Evolutionary conservation across 2,329 filamentous ascomycete species (phyloP), one percentile per base, ranked within the genome.

Genomic region (Hirsutella minnesotensis): DNA sequence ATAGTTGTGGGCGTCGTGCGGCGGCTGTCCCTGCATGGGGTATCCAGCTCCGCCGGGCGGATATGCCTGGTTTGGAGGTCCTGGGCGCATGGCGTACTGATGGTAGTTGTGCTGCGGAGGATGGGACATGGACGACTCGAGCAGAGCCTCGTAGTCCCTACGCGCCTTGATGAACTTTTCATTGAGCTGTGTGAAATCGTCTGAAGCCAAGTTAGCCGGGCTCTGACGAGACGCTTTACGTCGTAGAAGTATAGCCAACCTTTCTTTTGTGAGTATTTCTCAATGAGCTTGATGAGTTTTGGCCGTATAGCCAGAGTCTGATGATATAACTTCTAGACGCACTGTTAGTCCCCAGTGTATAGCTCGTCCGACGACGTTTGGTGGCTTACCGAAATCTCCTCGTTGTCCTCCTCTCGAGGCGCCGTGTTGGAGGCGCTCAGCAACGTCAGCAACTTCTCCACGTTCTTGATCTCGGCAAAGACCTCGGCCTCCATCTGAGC

Each of bases 111-210:
- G 78, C 56, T 86, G 83, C 41, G 85, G 79, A n/a, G 89, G 84
- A 52, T 95, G 90, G 1, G 89, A 81, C 90, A 98, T 96, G 44
- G 90, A 96, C 16, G 86, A 84, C 63, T 98, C 92, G 18, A 98
- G 71, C n/a, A 98, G 73, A 24, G 86, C 81, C 65, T 98, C 92
- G 60, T 98, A 98, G 64, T 98, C 92, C 54, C 90, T 79, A 50
- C 92, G 82, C 38, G 92, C 92, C 65, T 98, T 98, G 72, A 98
- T 96, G 63, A 98, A 98, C 67, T 96, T 96, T 63, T 98, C 92
- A 57, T 98, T 98, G 48, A 98, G 70, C 60, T 96, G 90, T 2
- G 92, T 95, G 58, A 98, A 96, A 62, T 98, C 92, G 64, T 98
- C 92, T 94, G 50, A 9, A 38, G 5, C 18, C 16, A 3, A 24